Evolutionary conservation across 192 early-diverging fungal species (phyloP), one percentile per base, ranked within the genome.

Genomic region (Backusella liffmaniae): DNA sequence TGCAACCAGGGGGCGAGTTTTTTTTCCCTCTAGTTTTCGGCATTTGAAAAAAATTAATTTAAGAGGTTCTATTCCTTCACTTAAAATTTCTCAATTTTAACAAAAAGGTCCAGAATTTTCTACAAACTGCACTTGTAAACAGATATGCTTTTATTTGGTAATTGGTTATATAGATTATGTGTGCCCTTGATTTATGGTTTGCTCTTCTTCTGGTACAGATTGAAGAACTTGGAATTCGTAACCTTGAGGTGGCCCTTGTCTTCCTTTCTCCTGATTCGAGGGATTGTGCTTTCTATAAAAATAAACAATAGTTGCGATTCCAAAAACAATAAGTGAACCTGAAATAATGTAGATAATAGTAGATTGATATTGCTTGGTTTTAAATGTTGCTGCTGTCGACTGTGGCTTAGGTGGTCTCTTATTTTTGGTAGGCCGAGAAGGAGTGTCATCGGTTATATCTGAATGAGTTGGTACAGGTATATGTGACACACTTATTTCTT

Each of bases 191-290:
- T 56, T 56, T 21, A 26, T n/a, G 18, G 7, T 26, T 13, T 29
- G 12, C 12, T 62, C 21, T 62, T 62, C 56, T 12, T 62, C 26
- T 8, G 56, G 26, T 18, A 71, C 15, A 15, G 70, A 8, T 49
- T 49, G 70, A 32, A 79, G 29, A 1, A 62, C 65, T 41, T 67
- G 29, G 21, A 79, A 79, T 44, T 79, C 77, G 44, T 74, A 79
- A 5, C 53, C 73, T 42, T 68, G 49, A 69, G 72, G 77, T 30
- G 53, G 44, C 13, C 32, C 15, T 32, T 30, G n/a, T 56, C 41
- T 67, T 67, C 66, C 32, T 37, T 69, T 69, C n/a, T 69, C 35
- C 10, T 35, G 49, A 18, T 35, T 23, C 1, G 36, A 41, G 6
- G 5, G 32, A 29, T 62, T 10, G 16, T 36, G 5, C 4, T 23